Conservation (phyloP, 441 rosid species). For the Aleurites moluccanus region DNA sequence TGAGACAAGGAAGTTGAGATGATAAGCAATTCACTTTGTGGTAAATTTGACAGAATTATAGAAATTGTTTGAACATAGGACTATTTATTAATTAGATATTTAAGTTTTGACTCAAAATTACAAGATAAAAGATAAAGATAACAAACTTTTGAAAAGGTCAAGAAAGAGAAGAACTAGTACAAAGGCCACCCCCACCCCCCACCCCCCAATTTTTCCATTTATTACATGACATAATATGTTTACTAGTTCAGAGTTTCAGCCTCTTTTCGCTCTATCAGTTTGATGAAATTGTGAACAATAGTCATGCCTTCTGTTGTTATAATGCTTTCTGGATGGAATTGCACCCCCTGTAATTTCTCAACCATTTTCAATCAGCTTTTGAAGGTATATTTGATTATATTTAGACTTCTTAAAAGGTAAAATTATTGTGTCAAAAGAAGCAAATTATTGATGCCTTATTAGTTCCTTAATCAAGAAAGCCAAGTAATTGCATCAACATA, state of each 20-base stretch:
- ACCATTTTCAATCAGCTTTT: not conserved
- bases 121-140: not conserved
- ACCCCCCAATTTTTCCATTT: not conserved
- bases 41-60: not conserved
- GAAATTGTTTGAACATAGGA: not conserved
- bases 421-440: not conserved
- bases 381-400: not conserved
- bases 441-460: not conserved
- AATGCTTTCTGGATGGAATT: conserved; percentile 96
- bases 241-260: conserved; percentile 50
- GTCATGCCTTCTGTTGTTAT: conserved; percentile 71
- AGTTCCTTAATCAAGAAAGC: not conserved
- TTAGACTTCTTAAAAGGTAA: not conserved
- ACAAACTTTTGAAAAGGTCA: not conserved
- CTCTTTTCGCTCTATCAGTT: conserved; percentile 57
- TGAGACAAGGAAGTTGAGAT: not conserved
- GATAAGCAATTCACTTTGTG: not conserved
- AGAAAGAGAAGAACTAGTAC: not conserved
- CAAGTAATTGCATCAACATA: not conserved
- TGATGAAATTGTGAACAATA: conserved; percentile 71
- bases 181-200: not conserved
- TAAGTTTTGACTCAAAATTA: not conserved
- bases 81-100: not conserved
- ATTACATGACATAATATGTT: not conserved
- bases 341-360: conserved; percentile 69